Evolutionary conservation across 225 moss, liverwort and hornwort genomes (phyloP), one percentile per base, ranked within the genome.

Genomic region (Asterella californica): DNA sequence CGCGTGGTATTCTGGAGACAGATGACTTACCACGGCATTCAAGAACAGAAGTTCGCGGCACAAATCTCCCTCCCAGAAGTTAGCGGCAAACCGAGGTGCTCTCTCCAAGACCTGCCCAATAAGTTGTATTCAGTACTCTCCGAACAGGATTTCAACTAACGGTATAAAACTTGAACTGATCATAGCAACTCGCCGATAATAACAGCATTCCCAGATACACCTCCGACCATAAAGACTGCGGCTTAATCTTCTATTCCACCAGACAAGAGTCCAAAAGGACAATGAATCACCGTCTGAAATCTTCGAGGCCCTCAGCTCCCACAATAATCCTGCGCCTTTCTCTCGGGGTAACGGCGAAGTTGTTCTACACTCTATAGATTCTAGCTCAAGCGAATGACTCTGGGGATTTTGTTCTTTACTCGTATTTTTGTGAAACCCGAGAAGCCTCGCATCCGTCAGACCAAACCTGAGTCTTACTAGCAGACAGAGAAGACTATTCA

Each of bases 31-130:
- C 85, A 79, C 85, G 49, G 79, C 74, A 64, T 78, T 84, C 81
- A 84, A 81, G 84, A 84, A 84, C 11, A 81, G 57, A 66, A 84
- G 84, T 67, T 82, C 82, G 76, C 82, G 85, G 59, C 79, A 76
- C 82, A 85, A 79, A 79, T 85, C 85, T 68, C 84, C 84, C 74
- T 81, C 84, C 78, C 66, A 84, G 60, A 78, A 78, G 59, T 78
- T 84, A 42, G 77, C 77, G 34, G 85, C 70, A 79, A 82, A 79
- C 52, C 79, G 79, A 75, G 81, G 70, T 67, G 82, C 82, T 79
- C 76, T 79, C 70, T 85, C 82, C 85, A 85, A 82, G 85, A 85
- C 85, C 85, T 82, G 85, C 38, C 66, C 77, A 65, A 54, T 8
- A 38, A 83, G 46, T n/a, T 36, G 22, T 60, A n/a, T 55, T 75